These are phyloP conservation scores for Pythium oligandrum DNA, from an alignment of 352 stramenopile species.

Conservation along the genomic window DNA sequence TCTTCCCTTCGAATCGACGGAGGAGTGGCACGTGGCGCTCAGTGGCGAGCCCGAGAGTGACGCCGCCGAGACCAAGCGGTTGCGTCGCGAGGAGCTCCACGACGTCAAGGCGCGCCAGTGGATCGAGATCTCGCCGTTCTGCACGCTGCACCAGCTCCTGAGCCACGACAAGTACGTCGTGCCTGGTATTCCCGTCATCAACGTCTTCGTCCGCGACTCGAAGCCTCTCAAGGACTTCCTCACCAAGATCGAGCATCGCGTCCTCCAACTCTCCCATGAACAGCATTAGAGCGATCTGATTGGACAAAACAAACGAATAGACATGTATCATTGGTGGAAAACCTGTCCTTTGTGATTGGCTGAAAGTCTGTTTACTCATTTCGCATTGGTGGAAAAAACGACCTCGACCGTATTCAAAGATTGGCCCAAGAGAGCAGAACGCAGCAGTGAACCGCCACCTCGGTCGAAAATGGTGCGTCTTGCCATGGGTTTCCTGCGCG, in stretches of 20 bases:
- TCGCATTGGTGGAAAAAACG: too few relatives aligned
- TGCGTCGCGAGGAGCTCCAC: slow-evolving; percentile 66
- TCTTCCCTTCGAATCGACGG: slow-evolving; percentile 45
- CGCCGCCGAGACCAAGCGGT: slow-evolving; percentile 49
- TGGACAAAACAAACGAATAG: slow-evolving; percentile 2
- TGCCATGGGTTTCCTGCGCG: too few relatives aligned
- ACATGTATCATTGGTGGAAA: too few relatives aligned
- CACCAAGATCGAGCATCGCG: slow-evolving; percentile 53
- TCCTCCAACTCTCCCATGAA: slow-evolving; percentile 37
- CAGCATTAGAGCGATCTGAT: slow-evolving; percentile 13
- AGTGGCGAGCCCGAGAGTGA: slow-evolving; percentile 69
- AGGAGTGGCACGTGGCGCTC: slow-evolving; percentile 80
- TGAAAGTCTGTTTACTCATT: slow-evolving; percentile 5
- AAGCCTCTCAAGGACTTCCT: slow-evolving; percentile 59
- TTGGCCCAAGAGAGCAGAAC: slow-evolving; percentile 11
- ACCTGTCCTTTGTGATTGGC: slow-evolving; percentile 10
- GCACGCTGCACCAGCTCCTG: slow-evolving; percentile 65
- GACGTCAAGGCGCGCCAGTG: slow-evolving; percentile 73
- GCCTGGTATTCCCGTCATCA: slow-evolving; percentile 75
- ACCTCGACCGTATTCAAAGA: slow-evolving; percentile 3
- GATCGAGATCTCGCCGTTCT: slow-evolving; percentile 80
- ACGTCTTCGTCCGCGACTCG: slow-evolving; percentile 77
- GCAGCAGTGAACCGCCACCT: too few relatives aligned
- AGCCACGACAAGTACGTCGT: slow-evolving; percentile 77
- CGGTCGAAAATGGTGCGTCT: too few relatives aligned